Percentiles rank a stretch among this genome's conserved stretches.
Conservation (phyloP, 164 flowering plant genomes). For the Magnolia officinalis region DNA sequence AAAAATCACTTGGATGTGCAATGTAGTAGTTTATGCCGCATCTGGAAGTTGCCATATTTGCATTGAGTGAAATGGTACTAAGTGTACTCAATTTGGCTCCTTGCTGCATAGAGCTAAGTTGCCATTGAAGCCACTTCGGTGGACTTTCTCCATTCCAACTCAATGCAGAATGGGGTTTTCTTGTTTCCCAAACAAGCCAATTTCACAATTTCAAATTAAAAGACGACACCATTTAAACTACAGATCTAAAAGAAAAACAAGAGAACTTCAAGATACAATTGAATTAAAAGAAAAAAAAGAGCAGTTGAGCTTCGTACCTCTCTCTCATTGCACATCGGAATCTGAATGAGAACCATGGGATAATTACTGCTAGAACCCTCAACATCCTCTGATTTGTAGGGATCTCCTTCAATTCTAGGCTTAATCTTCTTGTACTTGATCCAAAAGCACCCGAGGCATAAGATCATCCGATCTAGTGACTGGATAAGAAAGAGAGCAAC, state of each 20-base stretch:
- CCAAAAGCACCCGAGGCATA: conserved; percentile 84
- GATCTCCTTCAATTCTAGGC: conserved; percentile 46
- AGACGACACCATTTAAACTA: background rate
- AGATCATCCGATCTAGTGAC: conserved; percentile 64
- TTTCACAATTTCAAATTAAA: background rate
- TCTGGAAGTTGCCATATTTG: background rate
- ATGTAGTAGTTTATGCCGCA: background rate
- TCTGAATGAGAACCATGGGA: conserved; percentile 90
- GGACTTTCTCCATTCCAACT: background rate
- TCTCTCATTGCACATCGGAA: conserved; percentile 91
- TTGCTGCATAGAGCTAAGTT: background rate
- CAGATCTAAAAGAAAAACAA: background rate
- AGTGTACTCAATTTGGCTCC: background rate
- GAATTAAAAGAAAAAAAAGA: background rate
- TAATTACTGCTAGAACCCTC: conserved; percentile 44
- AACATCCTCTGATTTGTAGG: conserved; percentile 45
- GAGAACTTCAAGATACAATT: background rate
- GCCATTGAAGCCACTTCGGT: background rate
- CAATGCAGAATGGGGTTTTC: background rate
- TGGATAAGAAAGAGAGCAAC: conserved; percentile 74
- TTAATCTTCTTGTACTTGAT: conserved; percentile 70
- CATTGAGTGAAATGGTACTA: background rate
- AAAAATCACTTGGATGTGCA: no score
- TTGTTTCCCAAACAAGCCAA: background rate
- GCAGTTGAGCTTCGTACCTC: conserved; percentile 48